These are phyloP conservation scores for Papiliotrema fonsecae DNA, from an alignment of 1,284 basidiomycete genomes.

Conservation along the genomic window DNA sequence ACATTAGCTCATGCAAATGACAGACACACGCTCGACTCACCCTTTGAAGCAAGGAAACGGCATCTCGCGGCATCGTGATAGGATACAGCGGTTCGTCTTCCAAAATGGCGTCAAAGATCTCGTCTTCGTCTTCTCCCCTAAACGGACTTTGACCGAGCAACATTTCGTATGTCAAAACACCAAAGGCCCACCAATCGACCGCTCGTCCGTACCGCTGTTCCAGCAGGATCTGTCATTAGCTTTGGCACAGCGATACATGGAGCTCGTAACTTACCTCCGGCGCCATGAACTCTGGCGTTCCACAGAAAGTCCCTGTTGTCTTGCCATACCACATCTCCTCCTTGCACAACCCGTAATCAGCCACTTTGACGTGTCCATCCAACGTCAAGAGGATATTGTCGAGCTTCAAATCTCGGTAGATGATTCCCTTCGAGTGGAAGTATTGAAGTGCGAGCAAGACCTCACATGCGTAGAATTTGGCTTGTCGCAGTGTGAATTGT, in stretches of 20 bases:
- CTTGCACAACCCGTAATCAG: slow-evolving; percentile 98
- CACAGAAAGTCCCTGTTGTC: slow-evolving; percentile 99
- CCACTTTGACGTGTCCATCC: slow-evolving; percentile 98
- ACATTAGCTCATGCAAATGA: background rate
- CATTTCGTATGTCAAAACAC: slow-evolving; percentile 99
- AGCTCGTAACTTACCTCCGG: slow-evolving; percentile 73
- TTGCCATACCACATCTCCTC: slow-evolving; percentile 97
- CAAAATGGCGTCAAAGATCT: slow-evolving; percentile 98
- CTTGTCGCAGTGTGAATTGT: slow-evolving; percentile 73
- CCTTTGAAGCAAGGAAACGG: slow-evolving; percentile 92
- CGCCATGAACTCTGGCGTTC: slow-evolving; percentile 99
- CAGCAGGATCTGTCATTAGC: slow-evolving; percentile 69
- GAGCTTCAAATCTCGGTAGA: slow-evolving; percentile 89
- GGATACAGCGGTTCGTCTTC: slow-evolving; percentile 99
- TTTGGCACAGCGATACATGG: too few species aligned
- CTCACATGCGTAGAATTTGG: slow-evolving; percentile 99
- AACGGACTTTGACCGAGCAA: slow-evolving; percentile 97
- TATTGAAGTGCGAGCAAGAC: slow-evolving; percentile 95
- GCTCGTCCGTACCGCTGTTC: slow-evolving; percentile 98
- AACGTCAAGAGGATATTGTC: slow-evolving; percentile 97
- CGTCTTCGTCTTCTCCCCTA: slow-evolving; percentile 98
- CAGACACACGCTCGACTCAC: slow-evolving; percentile 54
- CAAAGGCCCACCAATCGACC: slow-evolving; percentile 99
- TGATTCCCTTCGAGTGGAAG: slow-evolving; percentile 97
- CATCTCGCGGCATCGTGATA: slow-evolving; percentile 99